A percentile compares a stretch with the other conserved stretches of the same genome.
These are phyloP conservation scores for Saturnispora gosingensis DNA, from an alignment of 805 yeast genomes.

Conservation along the genomic window DNA sequence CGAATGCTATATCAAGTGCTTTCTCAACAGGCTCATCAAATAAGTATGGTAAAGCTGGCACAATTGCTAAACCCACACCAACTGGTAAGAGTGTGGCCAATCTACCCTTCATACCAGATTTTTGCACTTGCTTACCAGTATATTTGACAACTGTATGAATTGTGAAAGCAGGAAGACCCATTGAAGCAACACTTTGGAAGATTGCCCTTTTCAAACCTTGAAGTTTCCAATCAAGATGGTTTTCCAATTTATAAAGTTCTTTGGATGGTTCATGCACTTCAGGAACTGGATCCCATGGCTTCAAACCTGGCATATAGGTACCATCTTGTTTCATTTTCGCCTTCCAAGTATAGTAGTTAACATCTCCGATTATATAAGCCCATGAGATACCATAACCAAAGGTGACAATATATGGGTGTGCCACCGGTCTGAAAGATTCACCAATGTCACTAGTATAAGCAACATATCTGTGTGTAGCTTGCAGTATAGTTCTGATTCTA, in stretches of 20 bases:
- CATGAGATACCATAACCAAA: conserved; percentile 68
- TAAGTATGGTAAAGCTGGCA: conserved; percentile 66
- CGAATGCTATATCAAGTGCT: conserved; percentile 54
- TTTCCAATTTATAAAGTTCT: conserved; percentile 23
- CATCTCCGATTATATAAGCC: conserved; percentile 70
- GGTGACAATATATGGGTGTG: conserved; percentile 56
- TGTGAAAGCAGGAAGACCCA: conserved; percentile 83
- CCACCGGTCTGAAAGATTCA: conserved; percentile 77
- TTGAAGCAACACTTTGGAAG: conserved; percentile 73
- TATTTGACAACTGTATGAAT: conserved; percentile 70
- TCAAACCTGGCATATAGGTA: conserved; percentile 45
- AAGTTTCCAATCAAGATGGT: conserved; percentile 53
- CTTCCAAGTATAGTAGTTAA: conserved; percentile 63
- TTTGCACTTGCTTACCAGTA: conserved; percentile 53
- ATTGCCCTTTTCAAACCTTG: conserved; percentile 62
- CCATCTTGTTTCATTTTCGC: conserved; percentile 60
- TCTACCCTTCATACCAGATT: conserved; percentile 33
- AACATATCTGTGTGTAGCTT: conserved; percentile 71
- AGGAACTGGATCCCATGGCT: conserved; percentile 57
- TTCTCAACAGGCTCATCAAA: conserved; percentile 80
- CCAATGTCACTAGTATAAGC: conserved; percentile 86
- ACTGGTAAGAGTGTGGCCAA: conserved; percentile 68
- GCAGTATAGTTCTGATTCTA: conserved; percentile 57
- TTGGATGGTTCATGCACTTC: conserved; percentile 33
- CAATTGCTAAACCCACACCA: conserved; percentile 65